Conservation (phyloP, 768 basidiomycete genomes). For the Ramaria sp. region DNA sequence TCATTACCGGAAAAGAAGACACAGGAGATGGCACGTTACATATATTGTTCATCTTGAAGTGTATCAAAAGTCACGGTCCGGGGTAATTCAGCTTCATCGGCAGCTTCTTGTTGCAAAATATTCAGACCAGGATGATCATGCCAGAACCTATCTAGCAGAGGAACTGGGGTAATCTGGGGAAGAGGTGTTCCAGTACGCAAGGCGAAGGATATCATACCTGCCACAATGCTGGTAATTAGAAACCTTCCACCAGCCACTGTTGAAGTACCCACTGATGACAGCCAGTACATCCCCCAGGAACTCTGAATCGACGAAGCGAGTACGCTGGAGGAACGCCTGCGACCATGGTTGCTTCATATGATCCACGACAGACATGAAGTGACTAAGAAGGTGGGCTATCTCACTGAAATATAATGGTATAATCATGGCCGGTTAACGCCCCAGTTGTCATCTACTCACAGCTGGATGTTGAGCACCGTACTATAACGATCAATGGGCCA, state of each 20-base stretch:
- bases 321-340: constrained; percentile 61
- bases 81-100: constrained; percentile 69
- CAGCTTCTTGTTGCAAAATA: constrained; percentile 58
- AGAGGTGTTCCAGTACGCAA: constrained; percentile 64
- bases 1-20: constrained; percentile 21
- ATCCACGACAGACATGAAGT: constrained; percentile 62
- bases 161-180: constrained; percentile 82
- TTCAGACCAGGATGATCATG: constrained; percentile 46
- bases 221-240: background rate
- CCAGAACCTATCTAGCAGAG: constrained; percentile 38
- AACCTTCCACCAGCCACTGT: background rate
- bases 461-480: constrained; percentile 52
- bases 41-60: constrained; percentile 66
- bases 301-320: constrained; percentile 63
- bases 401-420: constrained; percentile 39
- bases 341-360: constrained; percentile 72
- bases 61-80: constrained; percentile 60
- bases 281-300: constrained; percentile 82
- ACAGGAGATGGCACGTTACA: constrained; percentile 28
- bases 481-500: constrained; percentile 80
- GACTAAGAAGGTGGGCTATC: constrained; percentile 56
- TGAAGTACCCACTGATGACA: constrained; percentile 53
- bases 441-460: constrained; percentile 31
- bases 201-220: constrained; percentile 69
- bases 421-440: too few species aligned